Base-by-base conservation (phyloP, 805 yeast genomes). In the Spathaspora arborariae region DNA sequence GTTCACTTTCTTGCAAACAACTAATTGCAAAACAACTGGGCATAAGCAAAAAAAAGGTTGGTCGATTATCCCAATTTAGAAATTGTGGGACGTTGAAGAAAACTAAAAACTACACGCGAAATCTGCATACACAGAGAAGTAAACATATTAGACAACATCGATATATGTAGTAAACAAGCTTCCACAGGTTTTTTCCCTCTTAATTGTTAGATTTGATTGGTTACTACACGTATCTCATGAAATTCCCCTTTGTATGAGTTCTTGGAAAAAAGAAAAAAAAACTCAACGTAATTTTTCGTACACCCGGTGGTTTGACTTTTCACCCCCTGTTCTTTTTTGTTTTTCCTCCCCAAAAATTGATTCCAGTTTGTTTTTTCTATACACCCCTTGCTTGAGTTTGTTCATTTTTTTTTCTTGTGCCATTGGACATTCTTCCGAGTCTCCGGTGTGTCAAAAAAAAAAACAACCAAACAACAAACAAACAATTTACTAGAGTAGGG, bases 281-380 rank as follows among this genome's bases (percentile, higher is more conserved):
- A 30, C 2, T n/a, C 35, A 30, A 13, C 35, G n/a, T 30, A 30
- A 13, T 30, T 30, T 30, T 30, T 13, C n/a, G 35, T 30, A 15
- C 35, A 30, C 35, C 35, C 18, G 35, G 35, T 30, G 18, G 15
- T 30, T 13, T 27, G 5, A 27, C 11, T 37, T 19, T 37, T 3
- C 39, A 37, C 39, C 39, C 39, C 39, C 24, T 37, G 39, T 37
- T 16, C 11, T 34, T 34, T 13, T 37, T 37, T 19, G 15, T 37
- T 37, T 37, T 37, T n/a, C 6, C 15, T 16, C 10, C 27, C 27
- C 27, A 24, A 24, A 22, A 22, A 24, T 24, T 24, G 27, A 24
- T 24, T n/a, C n/a, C n/a, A n/a, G n/a, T n/a, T n/a, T n/a, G n/a
- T 13, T 24, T 4, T 9, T 7, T 9, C 11, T 24, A 9, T 24